Conservation (phyloP, 2,329 filamentous ascomycete species). For the Teratosphaeria zuluensis region DNA sequence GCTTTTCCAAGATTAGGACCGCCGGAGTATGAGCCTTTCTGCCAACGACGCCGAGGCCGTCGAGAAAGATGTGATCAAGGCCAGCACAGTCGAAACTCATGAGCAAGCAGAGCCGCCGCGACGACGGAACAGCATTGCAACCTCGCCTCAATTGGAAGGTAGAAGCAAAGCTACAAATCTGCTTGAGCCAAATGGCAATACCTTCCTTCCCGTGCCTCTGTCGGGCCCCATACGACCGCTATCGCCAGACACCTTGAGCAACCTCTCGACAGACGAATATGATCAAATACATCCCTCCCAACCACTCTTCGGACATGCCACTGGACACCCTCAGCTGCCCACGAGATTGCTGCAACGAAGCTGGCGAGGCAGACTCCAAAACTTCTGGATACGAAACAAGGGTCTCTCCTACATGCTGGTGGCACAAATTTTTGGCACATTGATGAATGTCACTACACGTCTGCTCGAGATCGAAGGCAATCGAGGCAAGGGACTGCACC, state of each 20-base stretch:
- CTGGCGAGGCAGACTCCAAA: constrained; percentile 13
- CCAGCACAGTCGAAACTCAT: neutral
- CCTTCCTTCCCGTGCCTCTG: constrained; percentile 18
- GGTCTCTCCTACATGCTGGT: constrained; percentile 63
- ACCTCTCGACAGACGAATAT: constrained; percentile 25
- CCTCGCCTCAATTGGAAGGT: neutral
- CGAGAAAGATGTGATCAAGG: neutral
- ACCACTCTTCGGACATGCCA: neutral
- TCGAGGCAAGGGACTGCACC: constrained; percentile 62
- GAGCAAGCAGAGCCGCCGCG: neutral
- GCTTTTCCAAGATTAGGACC: neutral
- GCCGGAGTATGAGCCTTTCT: neutral
- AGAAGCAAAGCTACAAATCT: neutral
- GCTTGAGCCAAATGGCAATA: constrained; percentile 5
- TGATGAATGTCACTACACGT: constrained; percentile 78
- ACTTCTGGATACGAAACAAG: constrained; percentile 57
- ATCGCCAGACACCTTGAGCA: constrained; percentile 36
- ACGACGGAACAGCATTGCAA: neutral
- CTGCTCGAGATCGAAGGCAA: constrained; percentile 60
- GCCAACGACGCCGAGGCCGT: neutral
- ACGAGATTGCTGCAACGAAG: constrained; percentile 1
- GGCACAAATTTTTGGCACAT: constrained; percentile 69
- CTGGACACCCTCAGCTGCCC: neutral
- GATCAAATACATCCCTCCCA: constrained; percentile 16
- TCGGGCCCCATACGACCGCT: constrained; percentile 26